A percentile compares a stretch with the other conserved stretches of the same genome.
phyloP scores from a whole-genome alignment of 2,329 filamentous ascomycete genomes.

The Aspergillus luchuensis region DNA sequence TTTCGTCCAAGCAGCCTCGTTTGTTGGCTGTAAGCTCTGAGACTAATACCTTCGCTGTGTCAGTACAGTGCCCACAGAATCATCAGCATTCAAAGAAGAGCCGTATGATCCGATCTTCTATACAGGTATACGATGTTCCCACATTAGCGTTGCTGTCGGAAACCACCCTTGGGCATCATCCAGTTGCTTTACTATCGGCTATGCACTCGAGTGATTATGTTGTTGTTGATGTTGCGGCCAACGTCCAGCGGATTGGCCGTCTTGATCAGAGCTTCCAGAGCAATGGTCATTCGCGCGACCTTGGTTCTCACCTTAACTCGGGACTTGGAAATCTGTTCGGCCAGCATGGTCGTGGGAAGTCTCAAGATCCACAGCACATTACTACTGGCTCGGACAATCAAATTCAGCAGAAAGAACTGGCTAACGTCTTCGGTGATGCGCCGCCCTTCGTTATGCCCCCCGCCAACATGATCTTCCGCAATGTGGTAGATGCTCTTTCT shows the following conservation, averaged over 20 bases:
- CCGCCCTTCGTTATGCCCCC: constrained; percentile 43
- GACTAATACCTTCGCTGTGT: constrained; percentile 67
- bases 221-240: constrained; percentile 72
- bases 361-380: background rate
- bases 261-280: constrained; percentile 28
- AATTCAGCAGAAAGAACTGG: constrained; percentile 30
- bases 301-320: constrained; percentile 29
- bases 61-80: constrained; percentile 42
- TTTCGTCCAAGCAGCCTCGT: constrained; percentile 21
- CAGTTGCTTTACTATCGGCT: constrained; percentile 68
- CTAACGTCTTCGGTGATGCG: constrained; percentile 41
- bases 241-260: constrained; percentile 57
- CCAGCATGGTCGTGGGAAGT: constrained; percentile 6
- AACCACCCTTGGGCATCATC: constrained; percentile 56
- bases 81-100: constrained; percentile 47
- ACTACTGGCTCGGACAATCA: constrained; percentile 9
- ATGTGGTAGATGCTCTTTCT: constrained; percentile 36
- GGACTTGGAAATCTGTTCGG: constrained; percentile 41
- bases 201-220: constrained; percentile 71
- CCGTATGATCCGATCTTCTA: constrained; percentile 42
- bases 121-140: constrained; percentile 69
- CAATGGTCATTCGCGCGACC: constrained; percentile 24
- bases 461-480: constrained; percentile 41
- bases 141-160: constrained; percentile 62
- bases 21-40: constrained; percentile 68